Conservation (phyloP, 768 basidiomycete genomes). For the Neoboletus magnificus region DNA sequence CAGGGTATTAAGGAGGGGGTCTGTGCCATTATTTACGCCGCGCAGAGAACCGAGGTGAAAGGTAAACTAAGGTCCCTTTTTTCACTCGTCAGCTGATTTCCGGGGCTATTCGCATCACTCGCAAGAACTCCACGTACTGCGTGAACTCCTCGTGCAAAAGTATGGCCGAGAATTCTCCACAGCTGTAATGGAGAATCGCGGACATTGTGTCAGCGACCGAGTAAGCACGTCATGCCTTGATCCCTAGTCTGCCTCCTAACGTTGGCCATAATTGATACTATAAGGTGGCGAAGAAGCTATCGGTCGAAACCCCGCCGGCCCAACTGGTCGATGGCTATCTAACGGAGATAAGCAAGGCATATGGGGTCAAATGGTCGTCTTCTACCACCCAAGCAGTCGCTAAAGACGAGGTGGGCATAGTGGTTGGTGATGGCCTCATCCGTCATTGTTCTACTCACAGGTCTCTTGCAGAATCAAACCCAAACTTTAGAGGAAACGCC, state of each 20-base stretch:
- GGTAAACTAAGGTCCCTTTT: conserved; percentile 38
- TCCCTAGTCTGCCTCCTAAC: not conserved
- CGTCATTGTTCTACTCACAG: conserved; percentile 1
- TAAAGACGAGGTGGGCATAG: conserved; percentile 34
- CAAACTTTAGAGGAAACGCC: conserved; percentile 1
- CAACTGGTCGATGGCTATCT: conserved; percentile 87
- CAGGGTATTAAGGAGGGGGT: conserved; percentile 84
- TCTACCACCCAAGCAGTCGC: conserved; percentile 26
- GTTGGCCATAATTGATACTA: not conserved
- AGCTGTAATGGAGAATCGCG: conserved; percentile 82
- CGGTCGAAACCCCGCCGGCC: conserved; percentile 61
- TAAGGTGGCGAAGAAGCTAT: conserved; percentile 75
- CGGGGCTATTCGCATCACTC: not conserved
- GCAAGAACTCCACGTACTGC: conserved; percentile 81
- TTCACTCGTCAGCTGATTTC: conserved; percentile 1
- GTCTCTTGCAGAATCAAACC: conserved; percentile 6
- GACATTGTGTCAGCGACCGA: conserved; percentile 77
- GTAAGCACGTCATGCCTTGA: conserved; percentile 41
- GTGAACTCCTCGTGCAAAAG: conserved; percentile 95
- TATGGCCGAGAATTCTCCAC: conserved; percentile 88
- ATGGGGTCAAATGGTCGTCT: conserved; percentile 67
- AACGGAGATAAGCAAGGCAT: conserved; percentile 84
- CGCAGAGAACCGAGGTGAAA: conserved; percentile 88
- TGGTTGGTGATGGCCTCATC: conserved; percentile 34
- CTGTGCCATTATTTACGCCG: conserved; percentile 84